These are phyloP conservation scores for Penicillium maclennaniae DNA, from an alignment of 495 filamentous ascomycete species.

Conservation along the genomic window DNA sequence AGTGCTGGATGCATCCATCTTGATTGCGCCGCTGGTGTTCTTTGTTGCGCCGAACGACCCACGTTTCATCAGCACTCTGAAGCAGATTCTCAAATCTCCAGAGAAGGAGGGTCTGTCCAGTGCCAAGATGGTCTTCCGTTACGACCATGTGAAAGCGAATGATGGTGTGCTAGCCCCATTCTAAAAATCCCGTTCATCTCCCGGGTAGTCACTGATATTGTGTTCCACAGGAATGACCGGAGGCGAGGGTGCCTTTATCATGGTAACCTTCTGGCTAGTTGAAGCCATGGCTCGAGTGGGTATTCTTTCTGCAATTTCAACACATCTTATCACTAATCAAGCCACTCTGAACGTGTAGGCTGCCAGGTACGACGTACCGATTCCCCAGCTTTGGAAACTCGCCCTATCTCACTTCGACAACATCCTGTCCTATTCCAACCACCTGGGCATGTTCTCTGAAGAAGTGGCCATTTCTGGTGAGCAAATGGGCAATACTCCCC, in stretches of 20 bases:
- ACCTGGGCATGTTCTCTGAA: conserved; percentile 71
- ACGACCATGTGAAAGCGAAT: conserved; percentile 60
- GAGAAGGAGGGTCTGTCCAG: conserved; percentile 71
- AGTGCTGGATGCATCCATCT: conserved; percentile 63
- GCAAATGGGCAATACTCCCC: conserved; percentile 70
- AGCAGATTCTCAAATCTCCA: conserved; percentile 59
- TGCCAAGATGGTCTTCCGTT: conserved; percentile 67
- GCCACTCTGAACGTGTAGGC: conserved; percentile 19
- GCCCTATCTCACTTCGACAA: conserved; percentile 71
- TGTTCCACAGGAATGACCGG: conserved; percentile 60
- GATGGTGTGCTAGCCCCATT: conserved; percentile 49
- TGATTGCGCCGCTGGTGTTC: conserved; percentile 71
- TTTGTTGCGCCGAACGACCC: conserved; percentile 73
- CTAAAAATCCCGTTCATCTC: neutral
- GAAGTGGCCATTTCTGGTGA: conserved; percentile 68
- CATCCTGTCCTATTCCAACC: conserved; percentile 67
- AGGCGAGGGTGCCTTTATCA: conserved; percentile 69
- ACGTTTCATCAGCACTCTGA: conserved; percentile 63
- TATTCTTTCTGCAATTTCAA: neutral
- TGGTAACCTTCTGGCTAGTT: conserved; percentile 77
- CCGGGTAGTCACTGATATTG: conserved; percentile 13
- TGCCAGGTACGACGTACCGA: conserved; percentile 51
- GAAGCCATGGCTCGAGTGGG: conserved; percentile 67
- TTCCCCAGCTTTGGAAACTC: conserved; percentile 56
- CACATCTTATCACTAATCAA: neutral